These are phyloP conservation scores for Mycena chlorophos DNA, from an alignment of 768 basidiomycete species.

Conservation along the genomic window DNA sequence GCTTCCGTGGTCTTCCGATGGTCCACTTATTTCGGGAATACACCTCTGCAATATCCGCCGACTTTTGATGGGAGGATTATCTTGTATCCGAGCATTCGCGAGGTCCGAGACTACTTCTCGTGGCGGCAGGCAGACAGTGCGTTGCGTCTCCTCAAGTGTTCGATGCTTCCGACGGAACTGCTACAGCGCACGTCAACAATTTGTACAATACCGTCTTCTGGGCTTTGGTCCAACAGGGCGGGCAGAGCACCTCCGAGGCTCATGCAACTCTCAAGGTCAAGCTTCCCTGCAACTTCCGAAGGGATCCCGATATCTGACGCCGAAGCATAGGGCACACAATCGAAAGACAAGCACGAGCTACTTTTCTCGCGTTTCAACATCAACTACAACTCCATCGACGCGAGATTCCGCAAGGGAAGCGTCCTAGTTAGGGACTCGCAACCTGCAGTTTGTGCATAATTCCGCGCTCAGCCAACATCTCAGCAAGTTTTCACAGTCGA, in stretches of 20 bases:
- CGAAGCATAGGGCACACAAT: conserved; percentile 72
- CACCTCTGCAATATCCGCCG: conserved; percentile 77
- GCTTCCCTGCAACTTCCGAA: neutral
- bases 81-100: conserved; percentile 69
- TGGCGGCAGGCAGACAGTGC: conserved; percentile 97
- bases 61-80: conserved; percentile 91
- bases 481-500: neutral
- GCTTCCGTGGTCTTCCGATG: conserved; percentile 88
- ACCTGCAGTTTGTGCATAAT: no score
- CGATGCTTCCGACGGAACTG: conserved; percentile 18
- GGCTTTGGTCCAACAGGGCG: conserved; percentile 87
- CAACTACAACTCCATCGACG: conserved; percentile 81
- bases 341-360: conserved; percentile 90
- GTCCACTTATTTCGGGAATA: conserved; percentile 74
- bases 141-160: conserved; percentile 32
- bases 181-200: conserved; percentile 93
- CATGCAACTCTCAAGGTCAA: conserved; percentile 75
- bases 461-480: no score
- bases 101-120: conserved; percentile 87
- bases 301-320: neutral
- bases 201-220: conserved; percentile 96
- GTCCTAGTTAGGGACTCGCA: no score
- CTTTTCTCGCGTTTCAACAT: conserved; percentile 78
- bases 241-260: conserved; percentile 74
- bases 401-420: conserved; percentile 82